phyloP scores from a whole-genome alignment of 2,329 filamentous ascomycete species.

The Tolypocladium paradoxum region DNA sequence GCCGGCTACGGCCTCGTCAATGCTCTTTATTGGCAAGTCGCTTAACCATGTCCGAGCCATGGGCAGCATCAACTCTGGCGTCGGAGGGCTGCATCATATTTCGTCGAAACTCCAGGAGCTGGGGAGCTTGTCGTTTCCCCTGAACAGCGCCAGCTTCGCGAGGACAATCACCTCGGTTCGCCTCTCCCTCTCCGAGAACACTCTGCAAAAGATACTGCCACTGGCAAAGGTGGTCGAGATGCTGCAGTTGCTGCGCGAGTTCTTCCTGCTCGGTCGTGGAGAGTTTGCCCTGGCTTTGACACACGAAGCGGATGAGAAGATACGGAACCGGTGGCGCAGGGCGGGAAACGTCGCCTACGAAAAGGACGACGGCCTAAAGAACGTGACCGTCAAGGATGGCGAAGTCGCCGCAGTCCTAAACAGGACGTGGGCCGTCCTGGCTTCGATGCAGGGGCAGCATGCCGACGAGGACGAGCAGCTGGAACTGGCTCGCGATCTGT shows the following conservation, averaged over 20 bases:
- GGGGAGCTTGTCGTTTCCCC: conserved; percentile 58
- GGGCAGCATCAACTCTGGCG: conserved; percentile 30
- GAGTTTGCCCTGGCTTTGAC: conserved; percentile 87
- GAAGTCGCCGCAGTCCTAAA: conserved; percentile 70
- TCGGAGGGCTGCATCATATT: conserved; percentile 47
- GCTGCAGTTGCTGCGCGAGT: conserved; percentile 68
- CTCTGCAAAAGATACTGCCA: conserved; percentile 72
- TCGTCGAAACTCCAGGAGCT: conserved; percentile 60
- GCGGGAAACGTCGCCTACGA: conserved; percentile 47
- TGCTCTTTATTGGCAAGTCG: conserved; percentile 84
- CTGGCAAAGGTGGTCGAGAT: conserved; percentile 65
- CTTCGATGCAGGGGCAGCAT: conserved; percentile 58
- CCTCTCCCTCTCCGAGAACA: conserved; percentile 71
- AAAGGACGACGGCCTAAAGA: conserved; percentile 36
- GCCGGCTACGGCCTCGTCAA: conserved; percentile 61
- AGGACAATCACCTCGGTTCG: conserved; percentile 66
- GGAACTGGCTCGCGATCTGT: conserved; percentile 68
- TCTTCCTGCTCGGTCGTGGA: conserved; percentile 76
- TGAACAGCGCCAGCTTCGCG: conserved; percentile 61
- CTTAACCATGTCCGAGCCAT: conserved; percentile 68
- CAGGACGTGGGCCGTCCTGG: conserved; percentile 69
- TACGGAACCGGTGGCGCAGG: conserved; percentile 61
- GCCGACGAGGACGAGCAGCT: conserved; percentile 74
- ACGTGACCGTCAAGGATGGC: conserved; percentile 66
- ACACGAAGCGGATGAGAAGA: conserved; percentile 70